A percentile compares a stretch with the other conserved stretches of the same genome.
These are phyloP conservation scores for Geotrichum histeridarum DNA, from an alignment of 1,139 yeast genomes.

Conservation along the genomic window DNA sequence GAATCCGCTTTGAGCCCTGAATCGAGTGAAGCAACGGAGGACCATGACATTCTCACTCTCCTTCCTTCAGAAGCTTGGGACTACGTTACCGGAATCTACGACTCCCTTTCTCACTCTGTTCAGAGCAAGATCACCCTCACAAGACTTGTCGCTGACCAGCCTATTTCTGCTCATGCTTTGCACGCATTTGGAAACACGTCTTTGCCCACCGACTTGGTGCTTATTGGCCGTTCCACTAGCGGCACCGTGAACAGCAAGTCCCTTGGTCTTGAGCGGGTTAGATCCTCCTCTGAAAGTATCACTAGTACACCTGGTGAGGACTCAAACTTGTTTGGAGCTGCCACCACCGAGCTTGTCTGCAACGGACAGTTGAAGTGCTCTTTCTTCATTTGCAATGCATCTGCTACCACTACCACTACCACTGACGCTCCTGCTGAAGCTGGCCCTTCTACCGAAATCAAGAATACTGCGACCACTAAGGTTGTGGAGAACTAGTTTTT, in stretches of 20 bases:
- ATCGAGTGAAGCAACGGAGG: background rate
- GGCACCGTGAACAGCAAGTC: background rate
- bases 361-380: conserved; percentile 6
- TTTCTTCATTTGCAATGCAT: conserved; percentile 17
- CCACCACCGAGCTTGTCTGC: conserved; percentile 8
- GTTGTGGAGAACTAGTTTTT: too few relatives aligned
- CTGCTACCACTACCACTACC: background rate
- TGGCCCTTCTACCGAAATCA: too few relatives aligned
- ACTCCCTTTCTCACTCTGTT: conserved; percentile 1
- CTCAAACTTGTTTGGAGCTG: conserved; percentile 7
- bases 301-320: background rate
- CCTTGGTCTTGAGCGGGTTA: background rate
- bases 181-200: conserved; percentile 6
- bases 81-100: conserved; percentile 6
- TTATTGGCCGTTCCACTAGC: conserved; percentile 15
- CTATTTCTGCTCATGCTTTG: background rate
- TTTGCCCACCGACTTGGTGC: conserved; percentile 10
- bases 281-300: background rate
- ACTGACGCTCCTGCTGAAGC: too few relatives aligned
- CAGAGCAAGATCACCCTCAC: conserved; percentile 3
- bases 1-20: conserved; percentile 28
- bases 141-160: conserved; percentile 35
- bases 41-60: background rate
- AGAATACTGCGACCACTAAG: too few relatives aligned
- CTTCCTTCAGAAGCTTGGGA: conserved; percentile 15